A percentile compares a stretch with the other conserved stretches of the same genome.
phyloP scores from a whole-genome alignment of 2,329 filamentous ascomycete genomes.

The Decorospora gaudefroyi region DNA sequence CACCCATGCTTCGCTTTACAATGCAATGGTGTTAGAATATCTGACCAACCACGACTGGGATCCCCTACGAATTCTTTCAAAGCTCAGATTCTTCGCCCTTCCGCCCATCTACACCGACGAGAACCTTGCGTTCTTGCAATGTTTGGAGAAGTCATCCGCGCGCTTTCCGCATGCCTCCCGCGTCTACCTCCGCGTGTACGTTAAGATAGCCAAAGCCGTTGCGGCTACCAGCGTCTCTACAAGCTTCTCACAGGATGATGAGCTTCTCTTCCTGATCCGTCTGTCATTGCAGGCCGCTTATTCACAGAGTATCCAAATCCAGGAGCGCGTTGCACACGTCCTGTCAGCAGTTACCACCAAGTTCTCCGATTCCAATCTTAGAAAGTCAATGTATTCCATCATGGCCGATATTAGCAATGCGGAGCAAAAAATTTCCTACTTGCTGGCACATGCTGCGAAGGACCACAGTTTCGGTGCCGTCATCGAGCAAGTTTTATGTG shows the following conservation, averaged over 20 bases:
- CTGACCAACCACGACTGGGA: conserved; percentile 13
- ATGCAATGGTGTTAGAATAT: conserved; percentile 19
- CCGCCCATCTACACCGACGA: conserved; percentile 16
- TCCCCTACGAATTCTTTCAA: conserved; percentile 10
- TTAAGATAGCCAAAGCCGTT: conserved; percentile 18
- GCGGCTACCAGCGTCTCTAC: conserved; percentile 2
- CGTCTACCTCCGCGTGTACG: conserved; percentile 12
- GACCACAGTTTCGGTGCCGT: conserved; percentile 2
- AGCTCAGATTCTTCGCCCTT: conserved; percentile 7
- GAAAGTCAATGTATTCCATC: conserved; percentile 6
- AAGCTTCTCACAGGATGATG: conserved; percentile 11
- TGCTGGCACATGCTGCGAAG: conserved; percentile 6
- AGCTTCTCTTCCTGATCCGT: conserved; percentile 19
- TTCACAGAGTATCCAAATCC: conserved; percentile 1
- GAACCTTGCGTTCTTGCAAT: conserved; percentile 17
- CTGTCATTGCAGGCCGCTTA: conserved; percentile 17
- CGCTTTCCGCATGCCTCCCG: conserved; percentile 6
- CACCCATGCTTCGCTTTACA: conserved; percentile 14
- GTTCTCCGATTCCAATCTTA: conserved; percentile 8
- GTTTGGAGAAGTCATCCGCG: conserved; percentile 13
- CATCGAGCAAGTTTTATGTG: conserved; percentile 14
- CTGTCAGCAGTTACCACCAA: conserved; percentile 14
- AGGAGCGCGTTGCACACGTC: neutral
- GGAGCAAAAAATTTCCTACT: neutral
- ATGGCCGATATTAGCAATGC: conserved; percentile 1